Evolutionary conservation across 176 grass and related monocot genomes (phyloP).

Genomic region (Triticum dicoccoides): DNA sequence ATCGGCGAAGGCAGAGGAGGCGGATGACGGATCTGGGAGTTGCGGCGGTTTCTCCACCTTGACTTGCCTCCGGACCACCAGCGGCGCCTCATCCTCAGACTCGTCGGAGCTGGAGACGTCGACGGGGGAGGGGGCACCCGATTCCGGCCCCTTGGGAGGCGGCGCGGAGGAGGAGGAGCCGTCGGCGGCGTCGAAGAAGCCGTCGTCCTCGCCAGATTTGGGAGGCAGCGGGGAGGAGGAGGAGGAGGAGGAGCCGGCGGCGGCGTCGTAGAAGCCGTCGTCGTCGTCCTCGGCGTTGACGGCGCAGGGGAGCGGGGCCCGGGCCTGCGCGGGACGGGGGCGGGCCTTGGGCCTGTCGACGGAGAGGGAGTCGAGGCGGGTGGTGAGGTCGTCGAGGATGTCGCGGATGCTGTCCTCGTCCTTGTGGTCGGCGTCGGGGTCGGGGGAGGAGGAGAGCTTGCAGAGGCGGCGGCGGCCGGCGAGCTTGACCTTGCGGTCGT

Average conservation of each 20-base stretch:
- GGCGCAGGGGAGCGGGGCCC: not conserved
- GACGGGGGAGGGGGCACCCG: not conserved
- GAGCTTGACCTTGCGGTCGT: constrained; percentile 56
- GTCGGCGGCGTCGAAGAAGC: not conserved
- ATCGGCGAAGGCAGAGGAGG: not conserved
- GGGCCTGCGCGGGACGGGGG: not conserved
- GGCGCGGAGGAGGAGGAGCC: constrained; percentile 1
- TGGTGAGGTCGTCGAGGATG: constrained; percentile 81
- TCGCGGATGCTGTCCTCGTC: constrained; percentile 55
- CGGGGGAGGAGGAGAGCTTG: constrained; percentile 39
- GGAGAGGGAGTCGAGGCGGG: constrained; percentile 61
- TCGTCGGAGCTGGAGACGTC: not conserved
- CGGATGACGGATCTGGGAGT: not conserved
- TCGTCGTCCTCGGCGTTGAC: not conserved
- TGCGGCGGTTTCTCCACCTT: not conserved
- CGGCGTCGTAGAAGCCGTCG: not conserved
- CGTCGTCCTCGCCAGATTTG: not conserved
- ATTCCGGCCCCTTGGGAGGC: not conserved
- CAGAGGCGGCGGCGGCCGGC: constrained; percentile 72
- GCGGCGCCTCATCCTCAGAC: not conserved
- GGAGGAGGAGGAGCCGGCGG: not conserved
- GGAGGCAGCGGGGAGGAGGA: not conserved
- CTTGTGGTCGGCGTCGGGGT: not conserved
- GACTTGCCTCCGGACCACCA: not conserved
- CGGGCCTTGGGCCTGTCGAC: constrained; percentile 28